Conservation (phyloP, 148 eudicot genomes). For the Fagopyrum homotropicum region DNA sequence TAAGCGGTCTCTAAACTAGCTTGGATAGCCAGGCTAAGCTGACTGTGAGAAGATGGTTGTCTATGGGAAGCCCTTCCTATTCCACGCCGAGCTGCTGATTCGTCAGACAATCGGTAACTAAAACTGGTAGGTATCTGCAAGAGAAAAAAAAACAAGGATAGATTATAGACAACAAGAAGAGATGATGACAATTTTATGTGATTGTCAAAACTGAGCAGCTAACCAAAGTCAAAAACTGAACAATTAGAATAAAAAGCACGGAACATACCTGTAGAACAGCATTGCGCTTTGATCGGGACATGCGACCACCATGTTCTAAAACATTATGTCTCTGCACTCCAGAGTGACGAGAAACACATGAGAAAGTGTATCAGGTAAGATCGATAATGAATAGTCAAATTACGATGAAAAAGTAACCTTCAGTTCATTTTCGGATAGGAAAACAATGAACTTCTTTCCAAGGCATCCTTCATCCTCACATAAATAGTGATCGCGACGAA, state of each 20-base stretch:
- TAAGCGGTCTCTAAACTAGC: conserved; percentile 54
- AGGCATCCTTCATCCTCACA: conserved; percentile 95
- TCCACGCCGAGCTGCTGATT: conserved; percentile 67
- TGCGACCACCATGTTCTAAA: conserved; percentile 89
- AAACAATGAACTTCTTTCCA: conserved; percentile 70
- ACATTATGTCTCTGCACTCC: conserved; percentile 76
- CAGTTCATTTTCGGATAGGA: conserved; percentile 67
- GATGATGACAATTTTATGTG: background rate
- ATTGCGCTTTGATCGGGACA: conserved; percentile 91
- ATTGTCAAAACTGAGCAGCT: background rate
- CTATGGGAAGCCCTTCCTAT: conserved; percentile 47
- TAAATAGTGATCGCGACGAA: conserved; percentile 64
- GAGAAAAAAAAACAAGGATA: background rate
- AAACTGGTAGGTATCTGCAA: conserved; percentile 86
- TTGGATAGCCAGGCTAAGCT: conserved; percentile 56
- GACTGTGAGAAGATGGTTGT: conserved; percentile 50
- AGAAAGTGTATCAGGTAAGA: too few species aligned
- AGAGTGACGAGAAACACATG: background rate
- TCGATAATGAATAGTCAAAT: background rate
- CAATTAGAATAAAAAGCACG: background rate
- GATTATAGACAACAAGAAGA: background rate
- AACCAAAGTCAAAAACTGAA: background rate
- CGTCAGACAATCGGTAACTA: conserved; percentile 60
- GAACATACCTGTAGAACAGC: conserved; percentile 73
- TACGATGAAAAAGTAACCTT: conserved; percentile 46